These are phyloP conservation scores for Mycosphaerella sp. DNA, from an alignment of 2,329 filamentous ascomycete genomes.

Conservation along the genomic window DNA sequence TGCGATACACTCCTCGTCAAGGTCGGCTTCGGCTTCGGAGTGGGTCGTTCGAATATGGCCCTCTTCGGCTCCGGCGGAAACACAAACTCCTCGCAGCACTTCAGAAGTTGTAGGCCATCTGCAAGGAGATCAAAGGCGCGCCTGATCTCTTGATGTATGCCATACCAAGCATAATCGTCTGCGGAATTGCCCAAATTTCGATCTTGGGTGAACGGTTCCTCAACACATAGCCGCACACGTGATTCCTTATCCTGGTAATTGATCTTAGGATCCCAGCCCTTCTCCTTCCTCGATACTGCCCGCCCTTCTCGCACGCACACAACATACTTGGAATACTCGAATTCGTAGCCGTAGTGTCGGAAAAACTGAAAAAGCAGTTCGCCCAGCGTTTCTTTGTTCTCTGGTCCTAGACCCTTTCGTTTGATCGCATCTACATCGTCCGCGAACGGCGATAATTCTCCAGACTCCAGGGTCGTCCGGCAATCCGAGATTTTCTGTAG, in stretches of 20 bases:
- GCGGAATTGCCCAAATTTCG: slow-evolving; percentile 94
- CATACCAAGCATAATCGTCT: slow-evolving; percentile 88
- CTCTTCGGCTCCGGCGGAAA: slow-evolving; percentile 74
- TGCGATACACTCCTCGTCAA: slow-evolving; percentile 46
- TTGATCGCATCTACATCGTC: slow-evolving; percentile 62
- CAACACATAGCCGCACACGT: slow-evolving; percentile 77
- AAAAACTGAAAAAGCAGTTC: slow-evolving; percentile 94
- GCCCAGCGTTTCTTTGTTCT: slow-evolving; percentile 76
- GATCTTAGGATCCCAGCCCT: slow-evolving; percentile 69
- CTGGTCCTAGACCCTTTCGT: slow-evolving; percentile 66
- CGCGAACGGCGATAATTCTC: slow-evolving; percentile 69
- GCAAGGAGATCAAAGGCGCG: slow-evolving; percentile 79
- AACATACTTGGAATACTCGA: slow-evolving; percentile 79
- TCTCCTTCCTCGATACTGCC: slow-evolving; percentile 72
- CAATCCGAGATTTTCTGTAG: slow-evolving; percentile 69
- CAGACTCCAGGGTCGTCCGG: slow-evolving; percentile 56
- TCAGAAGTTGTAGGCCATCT: slow-evolving; percentile 64
- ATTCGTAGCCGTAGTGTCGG: slow-evolving; percentile 85
- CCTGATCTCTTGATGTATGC: slow-evolving; percentile 82
- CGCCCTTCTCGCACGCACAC: slow-evolving; percentile 80
- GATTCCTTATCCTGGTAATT: slow-evolving; percentile 43
- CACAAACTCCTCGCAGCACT: slow-evolving; percentile 81
- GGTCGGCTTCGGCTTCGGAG: slow-evolving; percentile 51
- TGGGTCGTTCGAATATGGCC: slow-evolving; percentile 48
- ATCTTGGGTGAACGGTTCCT: slow-evolving; percentile 88